Conservation (phyloP, 345 rosid genomes). For the Passiflora organensis region DNA sequence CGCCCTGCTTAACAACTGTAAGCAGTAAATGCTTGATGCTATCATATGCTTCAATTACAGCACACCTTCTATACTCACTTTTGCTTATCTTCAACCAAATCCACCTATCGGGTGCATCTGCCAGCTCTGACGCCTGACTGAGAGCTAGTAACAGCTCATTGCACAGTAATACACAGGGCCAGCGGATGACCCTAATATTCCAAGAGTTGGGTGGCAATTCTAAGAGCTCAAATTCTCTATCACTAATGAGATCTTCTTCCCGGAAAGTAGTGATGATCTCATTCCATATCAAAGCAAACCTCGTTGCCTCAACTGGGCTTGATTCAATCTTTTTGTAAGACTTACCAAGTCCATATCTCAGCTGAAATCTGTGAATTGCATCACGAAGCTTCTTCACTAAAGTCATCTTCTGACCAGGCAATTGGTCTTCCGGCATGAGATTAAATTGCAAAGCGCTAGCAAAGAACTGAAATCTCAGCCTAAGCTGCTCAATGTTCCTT, state of each 20-base stretch:
- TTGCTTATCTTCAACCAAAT: slow-evolving; percentile 74
- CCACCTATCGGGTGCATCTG: slow-evolving; percentile 63
- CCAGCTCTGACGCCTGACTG: slow-evolving; percentile 68
- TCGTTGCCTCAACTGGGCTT: slow-evolving; percentile 72
- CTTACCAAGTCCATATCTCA: slow-evolving; percentile 84
- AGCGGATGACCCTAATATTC: slow-evolving; percentile 76
- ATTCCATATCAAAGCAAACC: slow-evolving; percentile 92
- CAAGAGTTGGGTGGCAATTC: slow-evolving; percentile 81
- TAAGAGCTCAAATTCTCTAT: slow-evolving; percentile 69
- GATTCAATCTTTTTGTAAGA: slow-evolving; percentile 76
- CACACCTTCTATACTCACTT: slow-evolving; percentile 83
- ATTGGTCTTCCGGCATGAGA: slow-evolving; percentile 71
- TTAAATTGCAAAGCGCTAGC: slow-evolving; percentile 90
- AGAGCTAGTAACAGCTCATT: slow-evolving; percentile 86
- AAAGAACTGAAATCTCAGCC: slow-evolving; percentile 91
- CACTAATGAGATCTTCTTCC: slow-evolving; percentile 84
- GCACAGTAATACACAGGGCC: slow-evolving; percentile 87
- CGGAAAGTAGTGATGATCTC: slow-evolving; percentile 64
- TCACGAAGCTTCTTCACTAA: slow-evolving; percentile 71
- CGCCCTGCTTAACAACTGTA: slow-evolving; percentile 40
- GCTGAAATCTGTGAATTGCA: slow-evolving; percentile 63
- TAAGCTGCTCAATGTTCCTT: slow-evolving; percentile 69
- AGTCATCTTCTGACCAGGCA: slow-evolving; percentile 42
- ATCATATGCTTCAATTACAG: slow-evolving; percentile 85
- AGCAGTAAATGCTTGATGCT: slow-evolving; percentile 64